phyloP scores from a whole-genome alignment of 768 basidiomycete genomes.

The Lentinula edodes region DNA sequence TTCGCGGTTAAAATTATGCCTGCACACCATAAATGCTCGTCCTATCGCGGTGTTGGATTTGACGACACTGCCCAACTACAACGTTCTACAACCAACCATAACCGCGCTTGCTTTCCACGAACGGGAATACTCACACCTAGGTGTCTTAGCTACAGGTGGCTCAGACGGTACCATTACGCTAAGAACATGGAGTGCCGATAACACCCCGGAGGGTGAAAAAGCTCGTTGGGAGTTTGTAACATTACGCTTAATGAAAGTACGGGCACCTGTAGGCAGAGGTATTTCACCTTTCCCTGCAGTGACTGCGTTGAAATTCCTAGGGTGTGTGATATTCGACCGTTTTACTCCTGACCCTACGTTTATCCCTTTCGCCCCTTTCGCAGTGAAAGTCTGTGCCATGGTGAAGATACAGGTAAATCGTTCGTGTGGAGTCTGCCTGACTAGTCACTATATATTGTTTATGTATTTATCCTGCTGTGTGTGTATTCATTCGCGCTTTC shows the following conservation, averaged over 20 bases:
- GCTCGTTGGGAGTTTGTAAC: constrained; percentile 74
- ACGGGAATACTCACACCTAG: constrained; percentile 75
- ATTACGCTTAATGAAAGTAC: constrained; percentile 60
- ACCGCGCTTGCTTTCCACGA: constrained; percentile 84
- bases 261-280: constrained; percentile 25
- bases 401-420: constrained; percentile 58
- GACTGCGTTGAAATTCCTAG: constrained; percentile 77
- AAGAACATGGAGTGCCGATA: constrained; percentile 81
- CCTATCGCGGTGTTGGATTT: constrained; percentile 70
- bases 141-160: constrained; percentile 77
- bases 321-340: constrained; percentile 38
- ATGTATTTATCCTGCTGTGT: neutral
- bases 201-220: constrained; percentile 58
- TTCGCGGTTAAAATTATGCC: constrained; percentile 60
- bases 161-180: constrained; percentile 72
- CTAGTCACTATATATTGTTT: constrained; percentile 14
- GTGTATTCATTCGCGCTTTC: neutral
- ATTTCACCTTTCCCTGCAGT: constrained; percentile 48
- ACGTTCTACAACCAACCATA: constrained; percentile 46
- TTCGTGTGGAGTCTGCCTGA: constrained; percentile 57
- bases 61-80: constrained; percentile 34
- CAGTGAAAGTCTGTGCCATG: constrained; percentile 58
- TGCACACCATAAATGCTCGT: constrained; percentile 85
- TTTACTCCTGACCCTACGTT: neutral
- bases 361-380: neutral